Base-by-base conservation (phyloP, 768 basidiomycete species). In the Tricholoma sp. region DNA sequence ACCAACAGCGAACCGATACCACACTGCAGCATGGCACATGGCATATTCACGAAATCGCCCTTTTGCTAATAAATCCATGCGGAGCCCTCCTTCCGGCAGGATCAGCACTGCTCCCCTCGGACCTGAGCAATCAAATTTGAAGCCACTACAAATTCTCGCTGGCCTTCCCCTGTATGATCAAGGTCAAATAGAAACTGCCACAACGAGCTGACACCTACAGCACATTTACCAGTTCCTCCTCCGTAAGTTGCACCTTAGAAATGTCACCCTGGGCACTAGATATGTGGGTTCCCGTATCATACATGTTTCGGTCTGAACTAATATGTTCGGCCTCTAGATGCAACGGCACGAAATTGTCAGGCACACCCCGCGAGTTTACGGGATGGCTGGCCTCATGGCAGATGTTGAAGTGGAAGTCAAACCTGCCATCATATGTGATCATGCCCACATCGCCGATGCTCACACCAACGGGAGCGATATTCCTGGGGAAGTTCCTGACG, bases 361-460 rank as follows among this genome's bases (percentile, higher is more conserved):
- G 55, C 12, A 63, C 55, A 36, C 62, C 60, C 29, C 57, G 54
- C 17, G 18, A 39, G 48, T 63, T 61, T 39, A 63, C 49, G n/a
- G 57, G 58, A 57, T 63, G 51, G 45, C 39, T 37, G 12, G 55
- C 50, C 2, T 61, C 52, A 3, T 53, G 58, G 15, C 63, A 57
- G 34, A 66, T 50, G 42, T 65, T 66, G 52, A 65, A 65, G 15
- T 65, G 34, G 20, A 56, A 58, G 47, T 66, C 58, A 32, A 65
- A 66, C 9, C 45, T 61, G 49, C 66, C 63, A 11, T 66, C 64
- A 13, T 57, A 55, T 18, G 63, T 66, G 36, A 66, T 56, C 44
- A 63, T 54, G 32, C 62, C 61, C 7, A 66, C 63, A 53, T 67
- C 63, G 36, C 66, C 66, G 15, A 67, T 59, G 41, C 59, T 51